Percentiles rank a stretch among this genome's conserved stretches.
Evolutionary conservation across 2,329 filamentous ascomycete genomes (phyloP).

Genomic region (Phaeophleospora eucalypticola): DNA sequence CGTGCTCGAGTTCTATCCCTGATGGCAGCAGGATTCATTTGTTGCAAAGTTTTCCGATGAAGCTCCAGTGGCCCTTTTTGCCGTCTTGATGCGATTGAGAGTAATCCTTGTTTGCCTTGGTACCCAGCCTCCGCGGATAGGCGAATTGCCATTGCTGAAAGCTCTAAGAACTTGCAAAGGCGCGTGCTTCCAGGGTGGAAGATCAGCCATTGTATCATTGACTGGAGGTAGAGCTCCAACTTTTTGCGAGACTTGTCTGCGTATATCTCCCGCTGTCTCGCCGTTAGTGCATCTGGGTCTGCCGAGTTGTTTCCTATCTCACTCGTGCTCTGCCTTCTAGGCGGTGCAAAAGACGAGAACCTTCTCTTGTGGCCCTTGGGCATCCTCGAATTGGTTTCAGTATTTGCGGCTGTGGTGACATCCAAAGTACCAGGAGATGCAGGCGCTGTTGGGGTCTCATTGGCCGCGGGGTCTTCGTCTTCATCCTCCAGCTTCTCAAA

Average conservation of each 20-base stretch:
- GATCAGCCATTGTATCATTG: constrained; percentile 94
- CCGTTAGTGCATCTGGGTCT: constrained; percentile 31
- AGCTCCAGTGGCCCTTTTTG: constrained; percentile 41
- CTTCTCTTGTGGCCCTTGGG: constrained; percentile 42
- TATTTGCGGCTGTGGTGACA: constrained; percentile 30
- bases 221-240: constrained; percentile 83
- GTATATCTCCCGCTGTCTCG: constrained; percentile 51
- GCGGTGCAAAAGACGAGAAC: constrained; percentile 53
- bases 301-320: constrained; percentile 36
- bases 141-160: constrained; percentile 89
- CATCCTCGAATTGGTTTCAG: constrained; percentile 29
- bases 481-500: constrained; percentile 70
- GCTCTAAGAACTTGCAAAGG: constrained; percentile 89
- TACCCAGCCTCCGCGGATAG: constrained; percentile 94
- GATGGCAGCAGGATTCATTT: constrained; percentile 59
- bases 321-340: constrained; percentile 55
- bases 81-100: constrained; percentile 84
- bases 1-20: constrained; percentile 83
- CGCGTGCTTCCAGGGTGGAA: constrained; percentile 94
- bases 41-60: constrained; percentile 23
- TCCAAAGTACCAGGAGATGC: constrained; percentile 4
- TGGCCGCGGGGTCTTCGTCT: constrained; percentile 54
- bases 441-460: constrained; percentile 38
- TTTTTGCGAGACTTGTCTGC: constrained; percentile 78
- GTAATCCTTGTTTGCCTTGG: constrained; percentile 92